These are phyloP conservation scores for Artemisia argyi DNA, from an alignment of 129 eudicot species.

Conservation along the genomic window DNA sequence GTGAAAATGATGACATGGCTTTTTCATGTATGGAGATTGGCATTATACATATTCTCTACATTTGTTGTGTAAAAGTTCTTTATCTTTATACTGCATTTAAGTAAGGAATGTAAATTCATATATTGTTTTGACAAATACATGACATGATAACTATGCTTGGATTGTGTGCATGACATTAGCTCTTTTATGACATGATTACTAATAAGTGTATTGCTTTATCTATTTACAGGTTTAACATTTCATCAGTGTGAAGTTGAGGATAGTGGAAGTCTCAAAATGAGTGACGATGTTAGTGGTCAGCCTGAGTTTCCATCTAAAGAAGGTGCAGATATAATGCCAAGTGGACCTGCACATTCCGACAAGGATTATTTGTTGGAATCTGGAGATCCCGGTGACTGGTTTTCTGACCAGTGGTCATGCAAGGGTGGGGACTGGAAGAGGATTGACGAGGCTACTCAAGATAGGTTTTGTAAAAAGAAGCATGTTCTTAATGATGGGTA, in stretches of 20 bases:
- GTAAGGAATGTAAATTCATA: too few species aligned
- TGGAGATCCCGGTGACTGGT: constrained; percentile 48
- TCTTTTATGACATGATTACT: neutral
- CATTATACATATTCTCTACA: too few species aligned
- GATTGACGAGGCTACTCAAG: constrained; percentile 65
- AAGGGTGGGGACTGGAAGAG: constrained; percentile 98
- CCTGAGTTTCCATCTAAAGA: constrained; percentile 41
- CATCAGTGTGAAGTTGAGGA: constrained; percentile 37
- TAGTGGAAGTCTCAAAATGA: constrained; percentile 33
- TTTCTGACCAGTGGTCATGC: constrained; percentile 77
- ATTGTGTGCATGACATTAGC: too few species aligned
- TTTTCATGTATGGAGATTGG: too few species aligned
- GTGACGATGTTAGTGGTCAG: constrained; percentile 16
- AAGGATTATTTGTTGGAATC: constrained; percentile 39
- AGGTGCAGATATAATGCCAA: constrained; percentile 45
- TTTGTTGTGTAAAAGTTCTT: too few species aligned
- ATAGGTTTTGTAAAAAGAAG: constrained; percentile 57
- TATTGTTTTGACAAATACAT: too few species aligned
- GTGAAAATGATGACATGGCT: neutral
- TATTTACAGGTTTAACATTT: constrained; percentile 49
- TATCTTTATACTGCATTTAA: too few species aligned
- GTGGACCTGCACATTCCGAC: constrained; percentile 37
- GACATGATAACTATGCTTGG: too few species aligned
- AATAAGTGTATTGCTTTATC: constrained; percentile 10
- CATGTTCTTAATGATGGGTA: constrained; percentile 84